Percentiles rank a stretch among this genome's conserved stretches.
Evolutionary conservation across 805 yeast species (phyloP).

Genomic region (Torulaspora indica): DNA sequence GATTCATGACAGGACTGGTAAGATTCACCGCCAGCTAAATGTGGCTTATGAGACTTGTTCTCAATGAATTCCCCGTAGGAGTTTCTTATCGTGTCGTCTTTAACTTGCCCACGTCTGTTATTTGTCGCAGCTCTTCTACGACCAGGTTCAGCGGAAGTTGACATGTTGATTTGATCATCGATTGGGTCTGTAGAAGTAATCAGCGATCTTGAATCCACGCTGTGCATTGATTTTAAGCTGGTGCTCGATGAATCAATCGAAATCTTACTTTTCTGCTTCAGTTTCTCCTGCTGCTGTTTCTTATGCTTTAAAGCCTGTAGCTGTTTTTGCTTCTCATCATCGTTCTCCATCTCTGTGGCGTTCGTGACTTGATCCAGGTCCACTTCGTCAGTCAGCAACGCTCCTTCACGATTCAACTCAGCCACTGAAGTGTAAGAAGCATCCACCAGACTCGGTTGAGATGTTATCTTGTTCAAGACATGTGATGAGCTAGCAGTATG

Average conservation of each 20-base stretch:
- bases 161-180: constrained; percentile 19
- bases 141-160: constrained; percentile 8
- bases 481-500: constrained; percentile 13
- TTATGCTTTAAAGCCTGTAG: constrained; percentile 14
- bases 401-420: constrained; percentile 36
- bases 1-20: constrained; percentile 55
- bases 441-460: constrained; percentile 10
- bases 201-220: constrained; percentile 19
- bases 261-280: constrained; percentile 7
- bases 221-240: constrained; percentile 14
- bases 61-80: constrained; percentile 31
- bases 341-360: constrained; percentile 21
- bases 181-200: constrained; percentile 30
- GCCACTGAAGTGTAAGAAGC: constrained; percentile 31
- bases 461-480: constrained; percentile 17
- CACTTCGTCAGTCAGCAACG: constrained; percentile 34
- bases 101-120: background rate
- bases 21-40: constrained; percentile 73
- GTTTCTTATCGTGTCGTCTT: constrained; percentile 24
- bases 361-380: constrained; percentile 30
- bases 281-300: constrained; percentile 14
- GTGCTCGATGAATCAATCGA: constrained; percentile 7
- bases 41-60: constrained; percentile 43
- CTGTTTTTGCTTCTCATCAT: constrained; percentile 16
- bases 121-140: background rate